These are phyloP conservation scores for Hippophae rhamnoides DNA, from an alignment of 306 rosid genomes.

Conservation along the genomic window DNA sequence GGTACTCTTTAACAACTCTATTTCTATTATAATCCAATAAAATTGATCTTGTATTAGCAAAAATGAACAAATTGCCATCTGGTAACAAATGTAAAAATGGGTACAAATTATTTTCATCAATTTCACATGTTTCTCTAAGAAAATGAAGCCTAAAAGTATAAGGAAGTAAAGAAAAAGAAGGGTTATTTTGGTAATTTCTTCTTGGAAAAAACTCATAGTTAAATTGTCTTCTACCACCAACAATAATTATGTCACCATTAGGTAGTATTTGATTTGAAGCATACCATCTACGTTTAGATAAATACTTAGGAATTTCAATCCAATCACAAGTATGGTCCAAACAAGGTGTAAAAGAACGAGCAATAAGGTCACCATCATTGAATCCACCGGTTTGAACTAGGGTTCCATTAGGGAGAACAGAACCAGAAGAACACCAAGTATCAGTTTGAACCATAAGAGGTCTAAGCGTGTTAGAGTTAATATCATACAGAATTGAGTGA, in stretches of 20 bases:
- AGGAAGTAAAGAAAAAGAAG: background rate
- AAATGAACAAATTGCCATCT: constrained; percentile 73
- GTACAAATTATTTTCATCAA: constrained; percentile 54
- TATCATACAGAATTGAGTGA: constrained; percentile 62
- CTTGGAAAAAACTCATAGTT: constrained; percentile 65
- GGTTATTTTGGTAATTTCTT: background rate
- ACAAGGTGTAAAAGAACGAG: constrained; percentile 66
- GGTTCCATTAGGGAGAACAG: constrained; percentile 58
- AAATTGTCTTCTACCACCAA: constrained; percentile 70
- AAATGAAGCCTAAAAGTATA: constrained; percentile 17
- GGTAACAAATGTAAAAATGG: constrained; percentile 77
- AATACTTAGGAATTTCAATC: constrained; percentile 44
- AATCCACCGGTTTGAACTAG: constrained; percentile 75
- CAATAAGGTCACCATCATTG: constrained; percentile 44
- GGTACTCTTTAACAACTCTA: constrained; percentile 41
- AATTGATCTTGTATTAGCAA: constrained; percentile 56
- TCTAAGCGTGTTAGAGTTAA: constrained; percentile 34
- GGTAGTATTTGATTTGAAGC: constrained; percentile 70
- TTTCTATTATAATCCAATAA: constrained; percentile 43
- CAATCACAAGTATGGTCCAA: constrained; percentile 44
- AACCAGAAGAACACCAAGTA: constrained; percentile 81
- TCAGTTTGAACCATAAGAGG: constrained; percentile 56
- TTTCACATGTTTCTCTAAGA: constrained; percentile 44
- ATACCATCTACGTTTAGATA: constrained; percentile 67
- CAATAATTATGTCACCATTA: constrained; percentile 45